Evolutionary conservation across 2,329 filamentous ascomycete species (phyloP).

Genomic region (Penicillium sp.): DNA sequence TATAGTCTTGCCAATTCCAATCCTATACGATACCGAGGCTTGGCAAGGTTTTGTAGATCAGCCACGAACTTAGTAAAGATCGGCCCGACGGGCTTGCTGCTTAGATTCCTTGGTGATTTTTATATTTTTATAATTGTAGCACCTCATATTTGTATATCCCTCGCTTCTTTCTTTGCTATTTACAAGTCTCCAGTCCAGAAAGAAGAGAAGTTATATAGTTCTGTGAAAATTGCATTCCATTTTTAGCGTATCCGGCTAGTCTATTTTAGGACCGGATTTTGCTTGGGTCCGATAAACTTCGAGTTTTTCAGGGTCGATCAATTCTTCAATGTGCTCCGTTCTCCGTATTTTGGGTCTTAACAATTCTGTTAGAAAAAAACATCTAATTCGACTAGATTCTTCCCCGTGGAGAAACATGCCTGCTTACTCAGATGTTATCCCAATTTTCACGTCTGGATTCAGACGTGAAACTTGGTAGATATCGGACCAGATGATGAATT

Average conservation of each 20-base stretch:
- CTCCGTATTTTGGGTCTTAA: no score
- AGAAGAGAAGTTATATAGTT: not conserved
- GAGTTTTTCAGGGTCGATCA: slow-evolving; percentile 4
- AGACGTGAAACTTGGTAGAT: not conserved
- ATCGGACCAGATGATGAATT: no score
- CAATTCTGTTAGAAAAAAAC: no score
- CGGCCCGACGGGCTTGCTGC: slow-evolving; percentile 14
- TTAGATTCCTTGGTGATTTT: slow-evolving; percentile 6
- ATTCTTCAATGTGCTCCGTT: not conserved
- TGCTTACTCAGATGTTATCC: not conserved
- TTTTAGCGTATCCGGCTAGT: slow-evolving; percentile 10
- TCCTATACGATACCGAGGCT: slow-evolving; percentile 12
- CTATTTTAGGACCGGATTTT: slow-evolving; percentile 8
- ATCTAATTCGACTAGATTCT: no score
- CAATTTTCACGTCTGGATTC: no score
- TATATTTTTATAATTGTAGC: not conserved
- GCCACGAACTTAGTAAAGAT: slow-evolving; percentile 20
- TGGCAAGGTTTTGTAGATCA: slow-evolving; percentile 27
- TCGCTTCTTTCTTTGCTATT: not conserved
- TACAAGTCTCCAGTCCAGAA: not conserved
- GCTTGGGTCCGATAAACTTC: slow-evolving; percentile 17
- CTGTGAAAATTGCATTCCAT: not conserved
- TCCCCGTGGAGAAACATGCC: not conserved
- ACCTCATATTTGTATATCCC: not conserved
- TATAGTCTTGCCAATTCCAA: not conserved